Evolutionary conservation across 2,329 filamentous ascomycete species (phyloP), one percentile per base, ranked within the genome.

Genomic region (Xylaria hypoxylon): DNA sequence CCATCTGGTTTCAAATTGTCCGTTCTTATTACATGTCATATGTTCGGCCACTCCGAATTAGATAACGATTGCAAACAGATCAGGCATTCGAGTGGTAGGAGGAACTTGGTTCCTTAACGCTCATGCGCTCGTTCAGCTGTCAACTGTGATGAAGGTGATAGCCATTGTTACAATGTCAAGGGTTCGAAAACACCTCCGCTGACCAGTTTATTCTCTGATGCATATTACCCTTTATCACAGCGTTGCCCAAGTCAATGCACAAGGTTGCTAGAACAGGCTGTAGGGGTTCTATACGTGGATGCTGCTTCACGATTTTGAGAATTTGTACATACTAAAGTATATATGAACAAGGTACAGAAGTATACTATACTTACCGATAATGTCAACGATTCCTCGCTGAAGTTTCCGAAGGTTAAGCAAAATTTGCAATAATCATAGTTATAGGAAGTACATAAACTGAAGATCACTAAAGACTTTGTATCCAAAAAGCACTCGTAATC

Each of bases 1-100:
- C n/a, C 26, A 26, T 26, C 33, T 2, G 11, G 33, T 31, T 44
- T 57, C 24, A 7, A 24, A 2, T 28, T 50, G 7, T 31, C 13
- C 17, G 2, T 40, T 15, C 35, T 8, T 56, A 24, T 50, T 56
- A 26, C 31, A 22, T 55, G 31, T 48, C 28, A 55, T 35, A 55
- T 47, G 19, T 55, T 19, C 6, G 2, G 19, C 22, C 40, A 48
- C 40, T 47, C 22, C 47, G 3, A 10, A 17, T 40, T 22, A 15
- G 17, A 50, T 17, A 31, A 31, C 10, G 26, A 17, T 1, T 3
- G 13, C 13, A 38, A 42, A 22, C 10, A 15, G 2, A 19, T 19
- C 15, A 26, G 5, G 26, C 17, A 33, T 24, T 31, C 6, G 2
- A 28, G 50, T 26, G 5, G 45, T 38, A 51, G n/a, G 3, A 31